Conservation (phyloP, 352 stramenopile genomes). For the Pelagophyceae sp. region DNA sequence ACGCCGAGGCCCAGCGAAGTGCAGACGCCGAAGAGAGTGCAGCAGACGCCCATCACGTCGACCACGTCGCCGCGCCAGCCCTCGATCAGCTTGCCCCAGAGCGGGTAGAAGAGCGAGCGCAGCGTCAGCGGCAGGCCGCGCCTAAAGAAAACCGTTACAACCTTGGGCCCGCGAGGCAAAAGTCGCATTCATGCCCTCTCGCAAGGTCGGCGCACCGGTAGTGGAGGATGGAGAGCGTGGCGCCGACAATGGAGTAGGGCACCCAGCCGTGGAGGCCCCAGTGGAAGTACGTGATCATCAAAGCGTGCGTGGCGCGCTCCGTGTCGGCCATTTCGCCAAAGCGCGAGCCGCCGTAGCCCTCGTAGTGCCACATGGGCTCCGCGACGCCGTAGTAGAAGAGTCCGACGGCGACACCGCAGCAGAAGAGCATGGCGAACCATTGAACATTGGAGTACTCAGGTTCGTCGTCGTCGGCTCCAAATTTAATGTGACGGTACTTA, state of each 20-base stretch:
- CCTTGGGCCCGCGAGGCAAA: too few relatives aligned
- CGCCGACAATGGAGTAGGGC: slow-evolving; percentile 36
- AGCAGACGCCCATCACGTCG: slow-evolving; percentile 41
- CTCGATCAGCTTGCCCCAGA: slow-evolving; percentile 34
- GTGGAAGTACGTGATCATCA: slow-evolving; percentile 41
- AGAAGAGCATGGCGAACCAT: slow-evolving; percentile 50
- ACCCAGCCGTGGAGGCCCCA: slow-evolving; percentile 46
- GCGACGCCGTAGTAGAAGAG: too few relatives aligned
- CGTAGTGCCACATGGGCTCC: slow-evolving; percentile 41
- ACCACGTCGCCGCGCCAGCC: slow-evolving; percentile 44
- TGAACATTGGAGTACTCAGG: slow-evolving; percentile 40
- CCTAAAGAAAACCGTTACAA: too few relatives aligned
- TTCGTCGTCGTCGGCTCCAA: slow-evolving; percentile 32
- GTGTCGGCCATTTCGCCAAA: slow-evolving; percentile 2
- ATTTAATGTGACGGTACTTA: slow-evolving; percentile 38
- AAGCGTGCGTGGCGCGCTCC: slow-evolving; percentile 34
- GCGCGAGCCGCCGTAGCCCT: neutral
- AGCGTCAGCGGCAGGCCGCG: slow-evolving; percentile 39
- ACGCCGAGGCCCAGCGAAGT: slow-evolving; percentile 42
- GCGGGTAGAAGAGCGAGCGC: slow-evolving; percentile 37
- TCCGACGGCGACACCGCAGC: slow-evolving; percentile 40
- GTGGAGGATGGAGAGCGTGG: slow-evolving; percentile 30
- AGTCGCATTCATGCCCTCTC: too few relatives aligned
- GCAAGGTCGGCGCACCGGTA: too few relatives aligned
- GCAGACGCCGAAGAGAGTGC: slow-evolving; percentile 41